Base-by-base conservation (phyloP, 345 rosid species). In the Alliaria petiolata region DNA sequence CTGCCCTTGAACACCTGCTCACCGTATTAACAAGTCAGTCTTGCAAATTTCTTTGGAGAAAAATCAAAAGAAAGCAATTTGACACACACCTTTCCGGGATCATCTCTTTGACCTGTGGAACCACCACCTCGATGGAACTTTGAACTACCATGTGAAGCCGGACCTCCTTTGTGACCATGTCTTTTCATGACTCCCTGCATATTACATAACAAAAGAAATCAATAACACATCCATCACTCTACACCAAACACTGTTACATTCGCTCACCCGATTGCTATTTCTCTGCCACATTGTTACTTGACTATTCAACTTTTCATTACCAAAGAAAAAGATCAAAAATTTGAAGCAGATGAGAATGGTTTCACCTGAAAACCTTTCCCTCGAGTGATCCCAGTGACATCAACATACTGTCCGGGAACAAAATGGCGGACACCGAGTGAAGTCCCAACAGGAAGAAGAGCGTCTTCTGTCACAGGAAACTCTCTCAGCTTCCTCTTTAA, bases 301-400 rank as follows among this genome's bases (percentile, higher is more conserved):
- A 65, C 63, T 34, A 54, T 16, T 34, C 22, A 44, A 25, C 8
- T 13, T 38, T 47, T 70, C 35, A 72, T 1, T 57, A 20, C 55
- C 7, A 39, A 57, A 35, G 45, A 19, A 50, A 22, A 65, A 26
- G 6, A 55, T 39, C 39, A 67, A 67, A 16, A 6, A 3, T 57
- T 42, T 11, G 30, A 35, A 61, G 34, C 58, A 57, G 34, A 16
- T 39, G 69, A n/a, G n/a, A n/a, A n/a, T n/a, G n/a, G n/a, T n/a
- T n/a, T n/a, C n/a, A 91, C 99, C 97, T 86, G 92, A 78, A 91
- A 95, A 46, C 99, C 99, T 85, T 95, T 95, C 67, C 99, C 98
- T 75, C 78, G 84, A 12, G 98, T 83, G 75, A 88, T 95, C 79
- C 98, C 96, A 0, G 89, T 81, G 69, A 95, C 72, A 82, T 95